Base-by-base conservation (phyloP, 805 yeast genomes). In the Kazachstania viticola region DNA sequence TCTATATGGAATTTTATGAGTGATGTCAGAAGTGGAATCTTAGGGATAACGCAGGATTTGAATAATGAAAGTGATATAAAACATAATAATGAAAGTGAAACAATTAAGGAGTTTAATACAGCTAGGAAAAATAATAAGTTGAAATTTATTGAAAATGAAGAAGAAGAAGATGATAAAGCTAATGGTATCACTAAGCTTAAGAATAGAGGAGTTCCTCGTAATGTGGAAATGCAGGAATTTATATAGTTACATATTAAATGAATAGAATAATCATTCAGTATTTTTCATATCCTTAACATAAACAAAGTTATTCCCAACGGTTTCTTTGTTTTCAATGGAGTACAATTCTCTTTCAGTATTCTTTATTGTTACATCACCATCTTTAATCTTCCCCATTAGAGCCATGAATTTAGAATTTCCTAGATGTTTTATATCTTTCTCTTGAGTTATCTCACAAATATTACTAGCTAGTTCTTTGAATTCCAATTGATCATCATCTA, bases 1-100 rank as follows among this genome's bases (percentile, higher is more conserved):
- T 64, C 69, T 9, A 31, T 69, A 4, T 69, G 75, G 75, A 60
- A 62, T 2, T 67, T 69, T 46, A 69, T 69, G 7, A 65, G 59
- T 41, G 74, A 68, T 33, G 65, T 69, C 17, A 68, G 64, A 39
- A 48, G 53, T 8, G 65, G 65, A 0, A 35, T 62, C n/a, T 29
- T 61, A 21, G 65, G 65, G 9, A 44, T 45, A 9, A 55, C 51
- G 13, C 62, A 58, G 14, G 59, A 49, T 14, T 34, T 35, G 7
- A 45, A 39, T 14, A 28, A 33, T 15, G 34, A 32, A 9, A 19
- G 25, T 14, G 27, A 23, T 6, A 13, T 6, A 12, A 13, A 21
- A 11, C 11, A 16, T 13, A 21, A 31, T 18, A 9, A 14, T 26
- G 21, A 13, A 17, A 24, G 19, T 14, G 17, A 13, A 11, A 9